These are phyloP conservation scores for Microsporum ferrugineum DNA, from an alignment of 2,329 filamentous ascomycete species.

Conservation along the genomic window DNA sequence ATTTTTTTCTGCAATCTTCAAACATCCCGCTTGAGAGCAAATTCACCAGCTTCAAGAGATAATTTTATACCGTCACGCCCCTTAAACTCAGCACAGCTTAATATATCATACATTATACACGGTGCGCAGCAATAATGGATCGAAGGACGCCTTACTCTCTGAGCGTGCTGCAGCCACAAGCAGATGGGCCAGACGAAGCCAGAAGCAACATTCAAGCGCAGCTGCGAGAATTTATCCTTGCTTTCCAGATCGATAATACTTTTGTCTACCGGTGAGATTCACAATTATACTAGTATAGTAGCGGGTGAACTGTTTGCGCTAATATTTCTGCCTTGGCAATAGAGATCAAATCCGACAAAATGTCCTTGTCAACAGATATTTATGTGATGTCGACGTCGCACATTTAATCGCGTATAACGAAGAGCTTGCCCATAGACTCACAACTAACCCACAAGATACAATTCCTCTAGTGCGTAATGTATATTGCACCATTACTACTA, in stretches of 20 bases:
- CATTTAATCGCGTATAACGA: constrained; percentile 95
- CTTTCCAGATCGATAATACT: constrained; percentile 85
- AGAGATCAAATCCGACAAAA: constrained; percentile 96
- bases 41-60: neutral
- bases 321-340: neutral
- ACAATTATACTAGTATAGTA: neutral
- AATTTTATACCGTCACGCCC: neutral
- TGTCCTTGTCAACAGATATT: constrained; percentile 85
- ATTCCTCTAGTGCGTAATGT: constrained; percentile 69
- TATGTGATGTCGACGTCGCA: constrained; percentile 89
- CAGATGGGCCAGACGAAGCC: constrained; percentile 56
- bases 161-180: constrained; percentile 62
- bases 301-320: neutral
- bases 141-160: constrained; percentile 75
- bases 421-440: constrained; percentile 79
- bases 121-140: constrained; percentile 52
- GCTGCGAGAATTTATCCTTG: constrained; percentile 81
- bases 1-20: neutral
- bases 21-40: neutral
- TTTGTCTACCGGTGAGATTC: constrained; percentile 77
- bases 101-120: neutral
- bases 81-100: neutral
- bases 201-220: constrained; percentile 62
- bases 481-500: neutral
- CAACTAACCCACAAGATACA: constrained; percentile 80